phyloP scores from a whole-genome alignment of 306 rosid species.

The Ziziphus jujuba region DNA sequence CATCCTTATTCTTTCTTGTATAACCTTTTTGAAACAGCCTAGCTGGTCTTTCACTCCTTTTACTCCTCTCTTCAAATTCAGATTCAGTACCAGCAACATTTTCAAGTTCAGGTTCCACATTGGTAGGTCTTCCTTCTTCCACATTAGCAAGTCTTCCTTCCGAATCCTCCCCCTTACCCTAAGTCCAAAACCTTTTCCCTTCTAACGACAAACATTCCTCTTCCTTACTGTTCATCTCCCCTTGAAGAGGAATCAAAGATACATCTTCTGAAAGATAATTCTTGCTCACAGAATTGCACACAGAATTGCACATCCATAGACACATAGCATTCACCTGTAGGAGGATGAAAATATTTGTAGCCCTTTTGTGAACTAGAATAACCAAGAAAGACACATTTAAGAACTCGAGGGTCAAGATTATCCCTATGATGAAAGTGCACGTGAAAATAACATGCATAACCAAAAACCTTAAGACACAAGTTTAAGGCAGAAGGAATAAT shows the following conservation, averaged over 20 bases:
- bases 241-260: background rate
- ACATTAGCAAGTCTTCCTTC: background rate
- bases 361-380: no score
- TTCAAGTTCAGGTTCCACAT: no score
- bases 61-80: background rate
- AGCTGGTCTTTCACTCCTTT: no score
- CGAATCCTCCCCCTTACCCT: background rate
- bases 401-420: no score
- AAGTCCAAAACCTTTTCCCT: background rate
- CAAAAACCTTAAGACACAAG: constrained; percentile 8
- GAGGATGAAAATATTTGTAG: no score
- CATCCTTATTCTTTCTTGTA: background rate
- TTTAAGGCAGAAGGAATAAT: background rate
- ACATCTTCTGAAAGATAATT: background rate
- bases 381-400: no score
- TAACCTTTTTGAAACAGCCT: background rate
- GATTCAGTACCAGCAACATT: background rate
- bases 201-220: background rate
- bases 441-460: constrained; percentile 5
- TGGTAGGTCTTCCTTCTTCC: background rate
- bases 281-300: background rate
- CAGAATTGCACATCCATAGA: no score
- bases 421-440: background rate
- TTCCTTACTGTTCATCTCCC: background rate
- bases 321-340: no score